Evolutionary conservation across 352 stramenopile species (phyloP), one percentile per base, ranked within the genome.

Genomic region (Phytophthora sp.): DNA sequence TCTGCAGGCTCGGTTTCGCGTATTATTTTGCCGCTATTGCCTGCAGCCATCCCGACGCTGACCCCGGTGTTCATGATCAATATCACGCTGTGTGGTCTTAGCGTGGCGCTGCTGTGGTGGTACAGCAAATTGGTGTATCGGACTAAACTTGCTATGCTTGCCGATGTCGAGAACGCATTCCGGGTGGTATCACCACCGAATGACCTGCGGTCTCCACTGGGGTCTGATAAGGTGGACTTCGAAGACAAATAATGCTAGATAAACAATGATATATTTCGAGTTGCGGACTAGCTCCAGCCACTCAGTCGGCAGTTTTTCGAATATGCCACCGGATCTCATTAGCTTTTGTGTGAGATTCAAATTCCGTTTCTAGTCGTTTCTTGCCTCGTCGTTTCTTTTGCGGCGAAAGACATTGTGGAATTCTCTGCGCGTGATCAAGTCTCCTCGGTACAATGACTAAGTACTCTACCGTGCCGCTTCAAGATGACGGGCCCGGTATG

Each of bases 51-150:
- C 31, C 69, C 79, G 12, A 82, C 77, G 41, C 63, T 94, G 41
- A 88, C 82, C 23, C 80, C 86, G 2, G 80, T 94, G 7, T 94
- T 94, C 49, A 82, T 72, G 75, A 83, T 93, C 68, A 89, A 91
- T 61, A 85, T 91, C 26, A 23, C 55, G 36, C 63, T 94, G 3
- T 89, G 80, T 46, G 67, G 36, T 18, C 54, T 90, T 18, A 91
- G 86, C 29, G 76, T 89, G 35, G 73, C 21, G 15, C 66, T 80
- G 50, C 68, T 94, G 21, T 82, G 61, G 60, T 93, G 84, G 84
- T 94, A 92, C 71, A 82, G 66, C n/a, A 73, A 74, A 8, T 20
- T 92, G 9, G 82, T 94, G 15, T 73, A 74, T 29, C 58, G 56
- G 26, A 80, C 83, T 4, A 90, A 90, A 66, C 8, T 76, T 42